These are phyloP conservation scores for Dothistroma pini DNA, from an alignment of 2,329 filamentous ascomycete genomes.

Conservation along the genomic window DNA sequence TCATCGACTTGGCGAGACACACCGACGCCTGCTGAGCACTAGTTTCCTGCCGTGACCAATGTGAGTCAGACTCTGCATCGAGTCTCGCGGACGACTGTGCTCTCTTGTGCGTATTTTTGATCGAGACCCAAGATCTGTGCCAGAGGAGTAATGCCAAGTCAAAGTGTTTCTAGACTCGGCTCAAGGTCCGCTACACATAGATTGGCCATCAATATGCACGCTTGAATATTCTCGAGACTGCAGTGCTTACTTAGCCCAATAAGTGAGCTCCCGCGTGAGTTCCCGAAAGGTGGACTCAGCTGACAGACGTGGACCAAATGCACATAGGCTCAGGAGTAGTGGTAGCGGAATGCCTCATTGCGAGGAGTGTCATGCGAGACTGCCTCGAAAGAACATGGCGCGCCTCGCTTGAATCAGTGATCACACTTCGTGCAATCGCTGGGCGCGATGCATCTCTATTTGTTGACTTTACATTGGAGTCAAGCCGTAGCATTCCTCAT, in stretches of 20 bases:
- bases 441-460: background rate
- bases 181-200: slow-evolving; percentile 36
- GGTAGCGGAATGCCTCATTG: background rate
- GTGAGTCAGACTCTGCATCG: slow-evolving; percentile 41
- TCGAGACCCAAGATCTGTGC: slow-evolving; percentile 13
- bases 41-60: slow-evolving; percentile 42
- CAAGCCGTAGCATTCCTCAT: background rate
- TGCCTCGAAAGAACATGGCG: too few relatives aligned
- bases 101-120: slow-evolving; percentile 12
- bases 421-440: background rate
- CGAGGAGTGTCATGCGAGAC: too few relatives aligned
- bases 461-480: background rate
- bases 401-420: background rate
- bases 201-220: slow-evolving; percentile 40
- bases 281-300: background rate
- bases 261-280: background rate
- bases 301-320: background rate
- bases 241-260: background rate
- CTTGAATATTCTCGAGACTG: slow-evolving; percentile 38
- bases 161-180: slow-evolving; percentile 38
- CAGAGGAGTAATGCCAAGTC: slow-evolving; percentile 30
- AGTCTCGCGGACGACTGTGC: slow-evolving; percentile 36
- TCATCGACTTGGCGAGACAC: slow-evolving; percentile 34
- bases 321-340: background rate
- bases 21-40: slow-evolving; percentile 38